phyloP scores from a whole-genome alignment of 1,139 yeast genomes.

The Yamadazyma dendronema region DNA sequence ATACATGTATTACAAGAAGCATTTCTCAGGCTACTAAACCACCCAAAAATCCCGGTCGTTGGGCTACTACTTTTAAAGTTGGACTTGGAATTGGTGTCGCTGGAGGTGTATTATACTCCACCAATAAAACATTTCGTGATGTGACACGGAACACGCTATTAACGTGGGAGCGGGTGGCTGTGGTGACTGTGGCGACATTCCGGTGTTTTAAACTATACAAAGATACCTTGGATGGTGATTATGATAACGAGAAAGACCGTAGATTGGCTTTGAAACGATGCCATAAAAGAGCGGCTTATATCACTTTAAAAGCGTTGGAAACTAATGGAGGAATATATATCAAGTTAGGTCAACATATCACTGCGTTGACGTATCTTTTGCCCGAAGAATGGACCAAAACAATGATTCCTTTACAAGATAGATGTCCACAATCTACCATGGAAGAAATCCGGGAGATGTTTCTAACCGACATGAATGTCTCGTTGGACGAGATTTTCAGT shows the following conservation, averaged over 20 bases:
- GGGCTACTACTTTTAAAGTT: slow-evolving; percentile 20
- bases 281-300: slow-evolving; percentile 73
- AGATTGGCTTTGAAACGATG: slow-evolving; percentile 50
- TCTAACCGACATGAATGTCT: slow-evolving; percentile 58
- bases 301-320: slow-evolving; percentile 77
- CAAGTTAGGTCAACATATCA: slow-evolving; percentile 90
- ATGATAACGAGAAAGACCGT: slow-evolving; percentile 48
- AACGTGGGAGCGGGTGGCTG: slow-evolving; percentile 56
- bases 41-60: not conserved
- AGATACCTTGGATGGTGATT: slow-evolving; percentile 48
- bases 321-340: slow-evolving; percentile 90
- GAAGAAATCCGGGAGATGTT: slow-evolving; percentile 71
- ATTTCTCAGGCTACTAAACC: too few species aligned
- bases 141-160: slow-evolving; percentile 30
- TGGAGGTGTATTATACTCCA: slow-evolving; percentile 28
- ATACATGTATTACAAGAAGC: too few species aligned
- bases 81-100: slow-evolving; percentile 32
- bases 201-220: slow-evolving; percentile 67
- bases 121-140: slow-evolving; percentile 30
- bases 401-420: slow-evolving; percentile 89
- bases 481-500: slow-evolving; percentile 62
- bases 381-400: slow-evolving; percentile 96
- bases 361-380: slow-evolving; percentile 85
- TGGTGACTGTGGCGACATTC: slow-evolving; percentile 61
- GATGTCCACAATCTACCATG: slow-evolving; percentile 78